A percentile compares a stretch with the other conserved stretches of the same genome.
Conservation (phyloP, 768 basidiomycete genomes). For the Psilocybe cyanescens region DNA sequence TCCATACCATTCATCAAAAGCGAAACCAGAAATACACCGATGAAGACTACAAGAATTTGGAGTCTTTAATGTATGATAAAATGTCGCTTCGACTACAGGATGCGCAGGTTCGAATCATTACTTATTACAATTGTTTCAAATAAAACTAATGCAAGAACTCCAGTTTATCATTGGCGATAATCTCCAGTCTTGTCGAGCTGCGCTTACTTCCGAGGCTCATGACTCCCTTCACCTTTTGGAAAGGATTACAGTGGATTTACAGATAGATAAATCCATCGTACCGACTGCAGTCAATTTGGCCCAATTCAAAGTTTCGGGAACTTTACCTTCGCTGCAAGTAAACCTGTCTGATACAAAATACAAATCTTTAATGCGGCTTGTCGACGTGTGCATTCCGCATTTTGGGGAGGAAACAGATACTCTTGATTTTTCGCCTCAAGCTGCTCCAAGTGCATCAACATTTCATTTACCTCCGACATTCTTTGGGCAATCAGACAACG, state of each 20-base stretch:
- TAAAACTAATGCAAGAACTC: conserved; percentile 9
- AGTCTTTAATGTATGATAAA: conserved; percentile 96
- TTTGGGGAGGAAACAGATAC: conserved; percentile 54
- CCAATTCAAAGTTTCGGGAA: conserved; percentile 89
- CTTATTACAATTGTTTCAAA: not conserved
- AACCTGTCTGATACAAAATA: conserved; percentile 93
- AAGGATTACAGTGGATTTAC: conserved; percentile 86
- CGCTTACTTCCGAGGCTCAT: conserved; percentile 59
- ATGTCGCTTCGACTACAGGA: conserved; percentile 80
- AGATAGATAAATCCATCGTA: conserved; percentile 92
- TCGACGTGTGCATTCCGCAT: conserved; percentile 89
- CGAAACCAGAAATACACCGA: conserved; percentile 84
- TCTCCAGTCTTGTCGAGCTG: conserved; percentile 79
- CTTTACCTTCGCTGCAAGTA: conserved; percentile 83
- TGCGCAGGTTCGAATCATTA: conserved; percentile 70
- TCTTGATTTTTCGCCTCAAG: conserved; percentile 16
- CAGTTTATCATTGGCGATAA: conserved; percentile 91
- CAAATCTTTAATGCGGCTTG: conserved; percentile 87
- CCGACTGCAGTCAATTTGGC: conserved; percentile 81
- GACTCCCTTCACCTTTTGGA: conserved; percentile 87
- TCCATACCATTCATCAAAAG: conserved; percentile 80
- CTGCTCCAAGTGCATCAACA: conserved; percentile 29
- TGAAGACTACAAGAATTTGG: conserved; percentile 83
- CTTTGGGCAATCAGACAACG: conserved; percentile 55
- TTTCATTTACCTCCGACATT: conserved; percentile 60